phyloP scores from a whole-genome alignment of 176 grass and related monocot genomes.

The Eleusine coracana region DNA sequence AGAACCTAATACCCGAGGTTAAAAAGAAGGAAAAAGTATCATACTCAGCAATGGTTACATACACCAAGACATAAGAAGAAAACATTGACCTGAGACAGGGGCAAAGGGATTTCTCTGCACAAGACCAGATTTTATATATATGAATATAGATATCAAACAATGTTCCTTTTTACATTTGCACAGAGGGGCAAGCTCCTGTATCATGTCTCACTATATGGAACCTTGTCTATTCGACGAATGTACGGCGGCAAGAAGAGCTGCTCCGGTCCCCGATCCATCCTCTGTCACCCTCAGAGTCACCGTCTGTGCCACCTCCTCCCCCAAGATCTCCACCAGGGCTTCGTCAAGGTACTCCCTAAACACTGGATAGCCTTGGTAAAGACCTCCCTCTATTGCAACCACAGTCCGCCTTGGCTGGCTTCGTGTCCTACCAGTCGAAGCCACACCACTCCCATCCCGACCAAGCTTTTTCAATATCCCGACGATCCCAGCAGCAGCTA shows the following conservation, averaged over 20 bases:
- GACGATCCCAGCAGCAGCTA: slow-evolving; percentile 74
- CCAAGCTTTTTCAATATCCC: slow-evolving; percentile 88
- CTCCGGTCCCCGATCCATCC: slow-evolving; percentile 74
- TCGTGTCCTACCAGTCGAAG: slow-evolving; percentile 53
- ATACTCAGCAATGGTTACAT: not conserved
- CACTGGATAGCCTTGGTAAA: slow-evolving; percentile 69
- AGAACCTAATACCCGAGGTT: not conserved
- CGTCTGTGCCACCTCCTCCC: slow-evolving; percentile 70
- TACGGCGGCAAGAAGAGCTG: slow-evolving; percentile 72
- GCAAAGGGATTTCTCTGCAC: slow-evolving; percentile 43
- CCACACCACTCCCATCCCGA: slow-evolving; percentile 57
- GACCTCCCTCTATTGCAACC: slow-evolving; percentile 71
- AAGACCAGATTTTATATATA: slow-evolving; percentile 70
- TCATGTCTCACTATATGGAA: slow-evolving; percentile 60
- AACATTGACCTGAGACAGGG: not conserved
- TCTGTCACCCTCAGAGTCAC: slow-evolving; percentile 59
- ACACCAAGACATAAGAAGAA: not conserved
- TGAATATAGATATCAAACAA: slow-evolving; percentile 83
- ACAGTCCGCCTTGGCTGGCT: slow-evolving; percentile 49
- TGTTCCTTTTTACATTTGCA: slow-evolving; percentile 96
- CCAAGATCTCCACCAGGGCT: slow-evolving; percentile 79
- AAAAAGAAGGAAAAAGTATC: too few species aligned
- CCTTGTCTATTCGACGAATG: slow-evolving; percentile 75
- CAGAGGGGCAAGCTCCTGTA: slow-evolving; percentile 58
- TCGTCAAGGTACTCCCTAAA: slow-evolving; percentile 81